These are phyloP conservation scores for Penicillium corylophilum DNA, from an alignment of 2,329 filamentous ascomycete species.

Conservation along the genomic window DNA sequence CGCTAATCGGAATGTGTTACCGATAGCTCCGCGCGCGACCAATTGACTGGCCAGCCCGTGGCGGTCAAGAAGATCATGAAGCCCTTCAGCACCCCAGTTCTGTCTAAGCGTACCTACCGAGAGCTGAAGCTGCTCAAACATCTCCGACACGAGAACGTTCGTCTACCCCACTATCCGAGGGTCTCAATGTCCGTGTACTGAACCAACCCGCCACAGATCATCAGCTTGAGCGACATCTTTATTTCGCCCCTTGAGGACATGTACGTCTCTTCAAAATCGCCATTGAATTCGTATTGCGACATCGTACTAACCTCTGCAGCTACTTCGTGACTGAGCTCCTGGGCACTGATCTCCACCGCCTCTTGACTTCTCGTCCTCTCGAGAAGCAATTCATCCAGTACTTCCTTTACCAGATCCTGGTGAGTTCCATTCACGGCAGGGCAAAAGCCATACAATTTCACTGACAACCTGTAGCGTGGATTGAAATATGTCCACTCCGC, in stretches of 20 bases:
- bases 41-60: conserved; percentile 94
- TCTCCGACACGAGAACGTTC: conserved; percentile 91
- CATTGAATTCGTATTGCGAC: background rate
- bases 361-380: conserved; percentile 89
- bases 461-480: conserved; percentile 65
- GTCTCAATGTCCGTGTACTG: conserved; percentile 1
- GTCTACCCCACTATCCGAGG: conserved; percentile 24
- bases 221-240: conserved; percentile 98
- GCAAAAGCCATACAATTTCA: background rate
- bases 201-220: conserved; percentile 62
- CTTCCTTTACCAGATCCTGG: conserved; percentile 98
- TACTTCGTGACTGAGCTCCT: conserved; percentile 98
- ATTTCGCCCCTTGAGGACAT: conserved; percentile 98
- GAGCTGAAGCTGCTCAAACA: conserved; percentile 98
- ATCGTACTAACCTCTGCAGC: conserved; percentile 47
- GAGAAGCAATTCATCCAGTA: conserved; percentile 99
- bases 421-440: conserved; percentile 48
- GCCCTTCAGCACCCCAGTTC: conserved; percentile 97
- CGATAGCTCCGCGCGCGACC: conserved; percentile 87
- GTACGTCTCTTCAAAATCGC: conserved; percentile 54
- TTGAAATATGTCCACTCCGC: conserved; percentile 99
- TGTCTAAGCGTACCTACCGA: conserved; percentile 96
- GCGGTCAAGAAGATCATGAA: conserved; percentile 99
- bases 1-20: conserved; percentile 16
- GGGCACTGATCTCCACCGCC: conserved; percentile 91